Evolutionary conservation across 768 basidiomycete genomes (phyloP).

Genomic region (Hortiboletus campestris): DNA sequence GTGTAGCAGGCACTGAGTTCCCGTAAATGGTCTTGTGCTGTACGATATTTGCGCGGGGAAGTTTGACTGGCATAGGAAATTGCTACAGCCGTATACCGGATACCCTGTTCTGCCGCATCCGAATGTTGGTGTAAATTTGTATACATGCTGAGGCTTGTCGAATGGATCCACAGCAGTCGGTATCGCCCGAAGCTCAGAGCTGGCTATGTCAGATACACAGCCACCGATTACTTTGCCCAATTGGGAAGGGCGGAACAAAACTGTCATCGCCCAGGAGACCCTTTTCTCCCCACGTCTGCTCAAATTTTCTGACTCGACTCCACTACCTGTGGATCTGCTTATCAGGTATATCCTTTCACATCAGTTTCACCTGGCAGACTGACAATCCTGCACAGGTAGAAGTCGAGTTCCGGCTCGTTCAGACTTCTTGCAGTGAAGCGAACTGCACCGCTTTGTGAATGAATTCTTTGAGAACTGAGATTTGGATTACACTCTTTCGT

Average conservation of each 20-base stretch:
- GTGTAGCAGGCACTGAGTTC: too few species aligned
- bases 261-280: constrained; percentile 1
- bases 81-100: background rate
- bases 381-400: background rate
- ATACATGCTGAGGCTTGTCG: background rate
- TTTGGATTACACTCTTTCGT: constrained; percentile 2
- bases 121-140: too few species aligned
- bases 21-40: background rate
- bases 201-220: constrained; percentile 8
- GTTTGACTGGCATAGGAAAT: background rate
- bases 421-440: background rate
- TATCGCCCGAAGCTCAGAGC: too few species aligned
- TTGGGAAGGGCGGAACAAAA: constrained; percentile 1
- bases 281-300: constrained; percentile 14
- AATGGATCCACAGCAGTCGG: background rate
- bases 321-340: constrained; percentile 10
- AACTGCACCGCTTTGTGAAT: background rate
- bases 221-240: constrained; percentile 23
- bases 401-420: background rate
- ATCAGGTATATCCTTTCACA: constrained; percentile 2
- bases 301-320: constrained; percentile 14
- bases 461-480: background rate
- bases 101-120: background rate
- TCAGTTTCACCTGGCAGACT: background rate
- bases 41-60: background rate